Evolutionary conservation across 176 grass and related monocot species (phyloP).

Genomic region (Phoenix roebelenii): DNA sequence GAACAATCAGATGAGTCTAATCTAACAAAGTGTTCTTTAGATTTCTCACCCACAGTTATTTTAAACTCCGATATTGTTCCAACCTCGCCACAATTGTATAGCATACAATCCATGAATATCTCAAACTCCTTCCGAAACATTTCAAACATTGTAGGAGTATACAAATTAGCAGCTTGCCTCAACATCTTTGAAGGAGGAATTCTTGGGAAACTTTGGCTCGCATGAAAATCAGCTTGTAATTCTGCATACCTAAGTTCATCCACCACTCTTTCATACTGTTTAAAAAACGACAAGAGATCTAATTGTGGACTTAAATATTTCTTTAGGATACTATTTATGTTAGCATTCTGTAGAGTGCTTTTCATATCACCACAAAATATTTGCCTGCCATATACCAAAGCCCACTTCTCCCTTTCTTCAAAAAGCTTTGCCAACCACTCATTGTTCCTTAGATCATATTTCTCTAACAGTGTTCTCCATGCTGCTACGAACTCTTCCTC

Average conservation of each 20-base stretch:
- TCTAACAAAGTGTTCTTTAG: constrained; percentile 27
- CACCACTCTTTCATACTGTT: constrained; percentile 29
- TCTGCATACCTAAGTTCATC: constrained; percentile 36
- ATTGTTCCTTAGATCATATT: constrained; percentile 22
- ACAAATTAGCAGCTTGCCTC: constrained; percentile 32
- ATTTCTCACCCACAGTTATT: constrained; percentile 26
- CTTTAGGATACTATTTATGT: constrained; percentile 30
- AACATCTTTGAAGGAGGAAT: constrained; percentile 36
- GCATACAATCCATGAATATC: constrained; percentile 37
- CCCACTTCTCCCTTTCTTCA: constrained; percentile 26
- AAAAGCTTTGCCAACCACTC: constrained; percentile 26
- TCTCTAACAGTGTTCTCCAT: constrained; percentile 15
- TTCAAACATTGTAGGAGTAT: constrained; percentile 38
- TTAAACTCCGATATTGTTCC: constrained; percentile 25
- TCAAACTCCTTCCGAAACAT: constrained; percentile 41
- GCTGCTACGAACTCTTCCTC: constrained; percentile 17
- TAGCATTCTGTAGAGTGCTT: constrained; percentile 25
- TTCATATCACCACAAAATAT: constrained; percentile 28
- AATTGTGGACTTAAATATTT: constrained; percentile 25
- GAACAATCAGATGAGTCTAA: constrained; percentile 28
- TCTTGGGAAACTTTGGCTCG: constrained; percentile 32
- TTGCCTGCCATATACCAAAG: constrained; percentile 13
- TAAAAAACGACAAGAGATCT: constrained; percentile 41
- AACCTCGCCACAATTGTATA: constrained; percentile 9
- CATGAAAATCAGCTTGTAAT: constrained; percentile 33